These are phyloP conservation scores for Neocucurbitaria cava DNA, from an alignment of 2,329 filamentous ascomycete species.

Conservation along the genomic window DNA sequence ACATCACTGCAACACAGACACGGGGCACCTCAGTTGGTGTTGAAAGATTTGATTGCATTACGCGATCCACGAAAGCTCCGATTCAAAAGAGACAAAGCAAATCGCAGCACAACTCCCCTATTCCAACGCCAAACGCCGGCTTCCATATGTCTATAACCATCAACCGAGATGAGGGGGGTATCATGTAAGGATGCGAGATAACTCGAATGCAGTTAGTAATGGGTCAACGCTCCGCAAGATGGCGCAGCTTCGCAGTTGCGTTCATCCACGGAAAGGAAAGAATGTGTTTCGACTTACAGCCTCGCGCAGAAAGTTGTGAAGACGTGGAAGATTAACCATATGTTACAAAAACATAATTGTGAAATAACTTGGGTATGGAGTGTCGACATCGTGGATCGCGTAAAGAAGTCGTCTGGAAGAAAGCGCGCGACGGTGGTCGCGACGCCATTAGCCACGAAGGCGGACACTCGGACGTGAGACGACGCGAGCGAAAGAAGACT, in stretches of 20 bases:
- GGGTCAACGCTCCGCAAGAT: neutral
- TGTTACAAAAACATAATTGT: neutral
- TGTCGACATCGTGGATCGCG: neutral
- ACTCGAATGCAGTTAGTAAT: neutral
- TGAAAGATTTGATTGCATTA: neutral
- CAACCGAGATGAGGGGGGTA: neutral
- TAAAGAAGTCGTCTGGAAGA: neutral
- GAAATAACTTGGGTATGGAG: neutral
- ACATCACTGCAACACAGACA: too few species aligned
- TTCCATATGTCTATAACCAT: neutral
- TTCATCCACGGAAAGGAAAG: neutral
- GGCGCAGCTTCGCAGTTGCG: neutral
- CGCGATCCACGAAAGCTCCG: neutral
- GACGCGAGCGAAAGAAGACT: neutral
- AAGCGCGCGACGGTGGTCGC: neutral
- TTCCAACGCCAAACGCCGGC: neutral
- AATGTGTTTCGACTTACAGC: neutral
- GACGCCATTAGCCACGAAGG: neutral
- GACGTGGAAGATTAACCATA: neutral
- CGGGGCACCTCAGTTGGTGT: neutral
- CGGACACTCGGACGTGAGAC: neutral
- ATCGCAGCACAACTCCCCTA: neutral
- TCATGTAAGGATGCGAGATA: neutral
- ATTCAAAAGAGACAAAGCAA: neutral
- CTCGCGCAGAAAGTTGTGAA: neutral